These are phyloP conservation scores for Verticillium albo-atrum DNA, from an alignment of 2,329 filamentous ascomycete genomes.

Conservation along the genomic window DNA sequence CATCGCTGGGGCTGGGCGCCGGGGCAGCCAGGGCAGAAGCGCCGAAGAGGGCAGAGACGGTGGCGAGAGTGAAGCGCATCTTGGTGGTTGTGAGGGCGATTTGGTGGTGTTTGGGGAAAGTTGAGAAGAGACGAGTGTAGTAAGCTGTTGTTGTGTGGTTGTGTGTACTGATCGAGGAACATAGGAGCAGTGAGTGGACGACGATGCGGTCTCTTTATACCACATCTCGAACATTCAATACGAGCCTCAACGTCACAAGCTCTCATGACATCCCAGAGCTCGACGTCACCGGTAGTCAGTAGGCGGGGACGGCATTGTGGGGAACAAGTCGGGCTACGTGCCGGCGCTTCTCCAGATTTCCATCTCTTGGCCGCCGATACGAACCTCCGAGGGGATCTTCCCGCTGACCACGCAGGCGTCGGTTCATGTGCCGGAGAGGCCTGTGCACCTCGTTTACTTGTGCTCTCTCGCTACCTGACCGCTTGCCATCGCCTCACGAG, in stretches of 20 bases:
- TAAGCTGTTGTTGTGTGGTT: not conserved
- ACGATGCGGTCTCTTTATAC: not conserved
- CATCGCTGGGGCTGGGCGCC: not conserved
- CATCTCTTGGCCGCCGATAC: not conserved
- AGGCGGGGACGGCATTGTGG: not conserved
- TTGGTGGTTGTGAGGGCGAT: slow-evolving; percentile 3
- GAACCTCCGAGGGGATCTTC: not conserved
- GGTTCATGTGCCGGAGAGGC: not conserved
- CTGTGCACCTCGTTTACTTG: not conserved
- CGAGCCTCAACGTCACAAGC: not conserved
- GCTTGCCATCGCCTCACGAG: no score
- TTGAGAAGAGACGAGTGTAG: no score
- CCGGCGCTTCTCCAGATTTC: not conserved
- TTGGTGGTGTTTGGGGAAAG: not conserved
- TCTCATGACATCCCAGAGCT: not conserved
- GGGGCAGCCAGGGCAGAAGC: slow-evolving; percentile 13
- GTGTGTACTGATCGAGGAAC: not conserved
- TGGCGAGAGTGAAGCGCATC: slow-evolving; percentile 17
- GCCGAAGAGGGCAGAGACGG: slow-evolving; percentile 13
- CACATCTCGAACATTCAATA: not conserved
- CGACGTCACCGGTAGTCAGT: not conserved
- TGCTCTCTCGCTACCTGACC: not conserved
- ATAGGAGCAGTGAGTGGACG: no score
- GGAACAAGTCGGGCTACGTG: not conserved
- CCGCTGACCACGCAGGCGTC: not conserved